These are phyloP conservation scores for Cladosporium sp. DNA, from an alignment of 2,329 filamentous ascomycete genomes.

Conservation along the genomic window DNA sequence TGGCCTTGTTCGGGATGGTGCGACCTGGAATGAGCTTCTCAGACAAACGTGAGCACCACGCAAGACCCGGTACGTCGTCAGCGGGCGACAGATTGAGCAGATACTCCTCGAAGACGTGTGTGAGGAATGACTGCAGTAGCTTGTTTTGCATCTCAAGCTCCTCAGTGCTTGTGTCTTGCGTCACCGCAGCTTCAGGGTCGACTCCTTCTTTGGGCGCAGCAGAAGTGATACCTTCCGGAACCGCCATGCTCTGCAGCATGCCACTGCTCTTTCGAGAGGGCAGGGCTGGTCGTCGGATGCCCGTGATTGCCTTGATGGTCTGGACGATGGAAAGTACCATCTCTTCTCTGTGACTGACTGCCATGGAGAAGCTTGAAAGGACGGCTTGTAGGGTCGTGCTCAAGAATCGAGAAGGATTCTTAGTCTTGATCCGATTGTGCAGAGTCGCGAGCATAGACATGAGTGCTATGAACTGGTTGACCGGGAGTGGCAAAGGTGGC, in stretches of 20 bases:
- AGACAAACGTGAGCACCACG: slow-evolving; percentile 55
- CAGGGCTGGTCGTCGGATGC: slow-evolving; percentile 61
- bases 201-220: slow-evolving; percentile 35
- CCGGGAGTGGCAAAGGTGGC: slow-evolving; percentile 36
- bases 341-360: slow-evolving; percentile 54
- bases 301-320: slow-evolving; percentile 65
- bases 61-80: slow-evolving; percentile 46
- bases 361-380: slow-evolving; percentile 59
- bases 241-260: slow-evolving; percentile 20
- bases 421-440: slow-evolving; percentile 71
- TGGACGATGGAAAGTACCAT: slow-evolving; percentile 68
- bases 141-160: slow-evolving; percentile 61
- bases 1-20: slow-evolving; percentile 58
- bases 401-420: slow-evolving; percentile 73
- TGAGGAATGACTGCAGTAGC: slow-evolving; percentile 72
- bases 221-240: neutral
- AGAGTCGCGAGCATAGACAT: slow-evolving; percentile 69
- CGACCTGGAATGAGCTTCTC: slow-evolving; percentile 65
- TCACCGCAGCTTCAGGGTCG: slow-evolving; percentile 53
- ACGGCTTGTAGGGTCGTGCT: slow-evolving; percentile 72
- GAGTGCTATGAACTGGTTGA: slow-evolving; percentile 62
- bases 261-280: slow-evolving; percentile 54
- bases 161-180: slow-evolving; percentile 39
- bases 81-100: slow-evolving; percentile 49
- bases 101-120: slow-evolving; percentile 71